phyloP scores from a whole-genome alignment of 2,329 filamentous ascomycete genomes.

The Diaporthe nobilis region DNA sequence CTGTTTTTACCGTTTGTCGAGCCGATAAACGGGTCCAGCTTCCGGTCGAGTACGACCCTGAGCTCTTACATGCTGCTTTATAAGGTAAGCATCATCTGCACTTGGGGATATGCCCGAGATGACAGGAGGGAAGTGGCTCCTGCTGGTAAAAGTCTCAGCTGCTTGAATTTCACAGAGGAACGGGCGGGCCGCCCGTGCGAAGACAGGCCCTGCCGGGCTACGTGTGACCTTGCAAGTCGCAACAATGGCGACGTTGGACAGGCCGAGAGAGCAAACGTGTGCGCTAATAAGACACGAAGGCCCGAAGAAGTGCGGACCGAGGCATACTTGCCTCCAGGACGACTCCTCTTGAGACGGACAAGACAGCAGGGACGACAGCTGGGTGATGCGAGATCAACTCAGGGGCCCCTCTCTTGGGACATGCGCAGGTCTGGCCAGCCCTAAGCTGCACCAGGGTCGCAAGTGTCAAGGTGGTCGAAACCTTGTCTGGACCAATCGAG shows the following conservation, averaged over 20 bases:
- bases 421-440: conserved; percentile 14
- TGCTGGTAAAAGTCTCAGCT: neutral
- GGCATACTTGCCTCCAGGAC: conserved; percentile 23
- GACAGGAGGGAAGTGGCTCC: conserved; percentile 25
- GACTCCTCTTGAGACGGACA: neutral
- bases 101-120: conserved; percentile 26
- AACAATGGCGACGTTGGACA: conserved; percentile 1
- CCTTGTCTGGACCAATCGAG: conserved; percentile 29
- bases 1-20: conserved; percentile 7
- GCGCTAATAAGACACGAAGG: conserved; percentile 15
- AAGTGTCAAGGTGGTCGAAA: conserved; percentile 27
- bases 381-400: conserved; percentile 20
- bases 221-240: conserved; percentile 24
- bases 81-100: conserved; percentile 19
- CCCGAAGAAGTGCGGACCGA: conserved; percentile 14
- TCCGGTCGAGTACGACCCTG: conserved; percentile 19
- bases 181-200: conserved; percentile 29
- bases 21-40: conserved; percentile 15
- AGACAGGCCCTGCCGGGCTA: conserved; percentile 23
- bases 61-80: neutral
- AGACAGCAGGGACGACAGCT: conserved; percentile 22
- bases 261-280: conserved; percentile 35
- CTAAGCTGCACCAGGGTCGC: conserved; percentile 32
- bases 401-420: conserved; percentile 14
- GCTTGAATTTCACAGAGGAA: conserved; percentile 3